Conservation (phyloP, 75 land plant genomes). For the Isoetes taiwanensis region DNA sequence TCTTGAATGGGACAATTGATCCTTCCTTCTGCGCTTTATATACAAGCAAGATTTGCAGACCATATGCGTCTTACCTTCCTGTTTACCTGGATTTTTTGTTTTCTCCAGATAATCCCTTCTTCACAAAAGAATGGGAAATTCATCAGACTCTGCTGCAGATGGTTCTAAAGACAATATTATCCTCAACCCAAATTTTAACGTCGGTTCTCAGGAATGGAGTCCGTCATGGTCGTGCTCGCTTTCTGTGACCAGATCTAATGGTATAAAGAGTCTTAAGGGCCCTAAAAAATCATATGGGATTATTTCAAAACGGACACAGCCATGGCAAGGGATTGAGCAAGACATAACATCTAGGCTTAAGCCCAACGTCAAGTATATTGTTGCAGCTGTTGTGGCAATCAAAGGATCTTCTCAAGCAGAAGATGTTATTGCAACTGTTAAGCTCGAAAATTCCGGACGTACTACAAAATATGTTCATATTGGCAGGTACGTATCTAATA, state of each 20-base stretch:
- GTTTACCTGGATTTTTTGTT: too few species aligned
- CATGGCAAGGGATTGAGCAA: conserved; percentile 89
- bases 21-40: too few species aligned
- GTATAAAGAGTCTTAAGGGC: not conserved
- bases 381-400: conserved; percentile 43
- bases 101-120: too few species aligned
- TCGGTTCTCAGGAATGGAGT: conserved; percentile 3
- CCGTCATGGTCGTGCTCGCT: not conserved
- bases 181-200: conserved; percentile 6
- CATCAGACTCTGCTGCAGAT: too few species aligned
- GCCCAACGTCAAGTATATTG: conserved; percentile 26
- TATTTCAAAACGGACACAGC: conserved; percentile 35
- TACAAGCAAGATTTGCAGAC: too few species aligned
- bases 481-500: conserved; percentile 75
- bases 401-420: conserved; percentile 29
- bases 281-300: conserved; percentile 23
- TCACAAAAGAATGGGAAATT: too few species aligned
- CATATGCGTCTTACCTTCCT: too few species aligned
- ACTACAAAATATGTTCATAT: conserved; percentile 28
- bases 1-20: too few species aligned
- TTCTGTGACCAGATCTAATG: not conserved
- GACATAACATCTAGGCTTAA: conserved; percentile 44
- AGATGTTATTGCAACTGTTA: conserved; percentile 59
- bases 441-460: conserved; percentile 35
- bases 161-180: too few species aligned